These are phyloP conservation scores for Suhomyces terraborum DNA, from an alignment of 1,139 yeast genomes.

Conservation along the genomic window DNA sequence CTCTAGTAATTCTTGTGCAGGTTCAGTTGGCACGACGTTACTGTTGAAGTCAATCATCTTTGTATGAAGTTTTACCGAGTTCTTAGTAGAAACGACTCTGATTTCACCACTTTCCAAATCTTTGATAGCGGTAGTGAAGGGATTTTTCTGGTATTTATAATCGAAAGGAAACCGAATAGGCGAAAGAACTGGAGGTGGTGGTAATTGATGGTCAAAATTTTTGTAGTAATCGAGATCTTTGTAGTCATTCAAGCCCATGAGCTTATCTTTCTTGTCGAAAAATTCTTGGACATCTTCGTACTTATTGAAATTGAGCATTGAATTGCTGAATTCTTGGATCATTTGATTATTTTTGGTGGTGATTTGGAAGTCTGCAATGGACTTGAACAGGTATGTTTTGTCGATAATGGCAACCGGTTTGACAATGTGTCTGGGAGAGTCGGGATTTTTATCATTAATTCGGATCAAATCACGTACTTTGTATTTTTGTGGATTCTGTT, in stretches of 20 bases:
- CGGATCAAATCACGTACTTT: conserved; percentile 55
- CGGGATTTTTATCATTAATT: conserved; percentile 19
- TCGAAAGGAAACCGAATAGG: conserved; percentile 73
- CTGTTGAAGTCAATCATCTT: conserved; percentile 38
- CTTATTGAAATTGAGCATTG: conserved; percentile 29
- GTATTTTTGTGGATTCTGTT: conserved; percentile 41
- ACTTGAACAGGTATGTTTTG: conserved; percentile 75
- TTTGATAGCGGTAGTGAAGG: conserved; percentile 57
- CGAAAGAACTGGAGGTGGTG: conserved; percentile 88
- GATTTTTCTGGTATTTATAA: conserved; percentile 48
- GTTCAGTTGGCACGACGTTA: conserved; percentile 32
- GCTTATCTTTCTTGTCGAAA: conserved; percentile 40
- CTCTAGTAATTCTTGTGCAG: conserved; percentile 41
- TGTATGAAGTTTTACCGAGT: conserved; percentile 50
- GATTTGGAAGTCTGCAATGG: conserved; percentile 86
- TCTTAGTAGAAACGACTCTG: conserved; percentile 40
- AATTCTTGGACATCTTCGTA: conserved; percentile 42
- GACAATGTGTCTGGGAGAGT: conserved; percentile 36
- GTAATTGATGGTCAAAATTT: conserved; percentile 60
- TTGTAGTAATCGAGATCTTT: conserved; percentile 28
- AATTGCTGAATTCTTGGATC: conserved; percentile 35
- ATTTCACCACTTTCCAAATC: conserved; percentile 66
- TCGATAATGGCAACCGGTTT: conserved; percentile 70
- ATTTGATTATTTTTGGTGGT: conserved; percentile 59
- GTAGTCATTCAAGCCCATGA: conserved; percentile 37